These are phyloP conservation scores for Agaricus blazei DNA, from an alignment of 768 basidiomycete genomes.

Conservation along the genomic window DNA sequence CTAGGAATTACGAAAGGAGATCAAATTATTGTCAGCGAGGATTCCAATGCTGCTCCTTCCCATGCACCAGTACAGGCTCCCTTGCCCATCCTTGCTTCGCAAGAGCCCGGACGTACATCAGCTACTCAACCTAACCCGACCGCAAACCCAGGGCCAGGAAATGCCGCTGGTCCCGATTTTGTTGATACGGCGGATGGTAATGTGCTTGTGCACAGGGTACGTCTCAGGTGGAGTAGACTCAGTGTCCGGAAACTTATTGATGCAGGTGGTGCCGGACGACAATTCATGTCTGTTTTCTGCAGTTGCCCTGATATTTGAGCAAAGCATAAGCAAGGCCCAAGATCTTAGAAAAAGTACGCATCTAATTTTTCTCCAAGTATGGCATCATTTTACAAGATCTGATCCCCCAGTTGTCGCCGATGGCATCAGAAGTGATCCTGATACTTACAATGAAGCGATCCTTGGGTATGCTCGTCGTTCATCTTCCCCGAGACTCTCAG, in stretches of 20 bases:
- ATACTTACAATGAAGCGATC: conserved; percentile 78
- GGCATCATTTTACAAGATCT: background rate
- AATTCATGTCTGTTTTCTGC: conserved; percentile 94
- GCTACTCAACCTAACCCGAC: conserved; percentile 10
- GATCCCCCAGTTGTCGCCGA: conserved; percentile 67
- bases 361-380: background rate
- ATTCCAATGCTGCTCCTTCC: conserved; percentile 3
- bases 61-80: conserved; percentile 4
- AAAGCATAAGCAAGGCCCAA: conserved; percentile 66
- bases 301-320: conserved; percentile 80
- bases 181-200: conserved; percentile 55
- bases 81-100: conserved; percentile 8
- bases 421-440: conserved; percentile 66
- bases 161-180: conserved; percentile 40
- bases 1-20: conserved; percentile 78
- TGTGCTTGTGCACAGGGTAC: conserved; percentile 69
- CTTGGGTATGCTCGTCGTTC: conserved; percentile 56
- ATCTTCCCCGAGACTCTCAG: background rate
- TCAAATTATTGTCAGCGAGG: conserved; percentile 66
- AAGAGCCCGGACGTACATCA: conserved; percentile 4
- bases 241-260: background rate
- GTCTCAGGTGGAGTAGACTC: conserved; percentile 6
- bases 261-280: conserved; percentile 89
- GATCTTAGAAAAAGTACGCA: conserved; percentile 68
- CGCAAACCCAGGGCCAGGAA: conserved; percentile 9